Evolutionary conservation across 352 stramenopile genomes (phyloP).

Genomic region (Globisporangium irregulare): DNA sequence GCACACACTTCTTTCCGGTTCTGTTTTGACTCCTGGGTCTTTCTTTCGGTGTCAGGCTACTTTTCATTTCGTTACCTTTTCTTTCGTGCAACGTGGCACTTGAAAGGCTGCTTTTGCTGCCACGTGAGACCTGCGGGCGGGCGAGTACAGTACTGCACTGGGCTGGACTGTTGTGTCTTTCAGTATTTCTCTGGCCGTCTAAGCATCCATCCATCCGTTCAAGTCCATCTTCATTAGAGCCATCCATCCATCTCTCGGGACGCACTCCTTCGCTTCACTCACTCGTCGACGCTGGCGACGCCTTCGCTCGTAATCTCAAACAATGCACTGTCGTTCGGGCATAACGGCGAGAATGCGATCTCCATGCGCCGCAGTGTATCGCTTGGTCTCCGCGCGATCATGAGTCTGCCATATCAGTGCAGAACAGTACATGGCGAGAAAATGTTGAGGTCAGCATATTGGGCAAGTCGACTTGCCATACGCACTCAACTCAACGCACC

Average conservation of each 20-base stretch:
- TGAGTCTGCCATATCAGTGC: conserved; percentile 30
- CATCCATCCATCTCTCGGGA: background rate
- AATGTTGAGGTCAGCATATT: background rate
- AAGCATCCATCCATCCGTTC: background rate
- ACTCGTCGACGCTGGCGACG: conserved; percentile 22
- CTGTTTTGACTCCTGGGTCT: too few relatives aligned
- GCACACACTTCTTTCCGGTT: too few relatives aligned
- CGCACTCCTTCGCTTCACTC: background rate
- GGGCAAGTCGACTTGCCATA: background rate
- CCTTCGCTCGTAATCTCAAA: conserved; percentile 66
- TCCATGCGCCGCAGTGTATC: conserved; percentile 31
- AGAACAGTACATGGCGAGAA: background rate
- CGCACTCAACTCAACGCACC: conserved; percentile 29
- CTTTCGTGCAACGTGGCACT: conserved; percentile 1
- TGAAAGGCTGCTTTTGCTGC: background rate
- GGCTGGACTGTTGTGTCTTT: background rate
- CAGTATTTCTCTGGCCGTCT: background rate
- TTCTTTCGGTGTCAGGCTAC: background rate
- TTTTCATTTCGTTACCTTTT: background rate
- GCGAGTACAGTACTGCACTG: background rate
- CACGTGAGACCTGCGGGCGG: background rate
- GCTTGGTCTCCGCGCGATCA: conserved; percentile 41
- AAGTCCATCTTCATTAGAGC: background rate
- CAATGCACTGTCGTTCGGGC: conserved; percentile 27
- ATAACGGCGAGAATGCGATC: conserved; percentile 61